Base-by-base conservation (phyloP, 495 filamentous ascomycete genomes). In the Penicillium verhagenii region DNA sequence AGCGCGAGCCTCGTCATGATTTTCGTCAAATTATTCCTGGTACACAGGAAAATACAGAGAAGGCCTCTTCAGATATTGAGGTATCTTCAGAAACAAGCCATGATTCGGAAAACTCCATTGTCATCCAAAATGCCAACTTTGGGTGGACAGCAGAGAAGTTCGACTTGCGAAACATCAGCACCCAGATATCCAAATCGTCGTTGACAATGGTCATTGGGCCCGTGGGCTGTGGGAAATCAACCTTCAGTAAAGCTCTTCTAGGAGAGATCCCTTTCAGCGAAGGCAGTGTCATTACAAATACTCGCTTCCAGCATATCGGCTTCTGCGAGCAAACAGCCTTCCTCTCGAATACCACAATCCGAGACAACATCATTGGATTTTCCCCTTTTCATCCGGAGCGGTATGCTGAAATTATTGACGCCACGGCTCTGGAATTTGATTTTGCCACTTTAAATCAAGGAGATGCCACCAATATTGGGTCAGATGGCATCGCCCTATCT, bases 1-100 rank as follows among this genome's bases (percentile, higher is more conserved):
- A 70, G 46, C 58, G 56, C 14, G 71, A 74, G 42, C 39, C 58
- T 20, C 55, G 64, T 16, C 44, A 57, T n/a, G 72, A 75, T 20
- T 64, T 35, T n/a, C 33, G 33, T n/a, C 33, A n/a, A 35, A 14
- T 35, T 2, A 3, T 13, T 35, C n/a, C n/a, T n/a, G 10, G 11
- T 35, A n/a, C 10, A 14, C 3, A 4, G 31, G 5, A 11, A 16
- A 35, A 14, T 5, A 5, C 14, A n/a, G 31, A 35, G 31, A 16
- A 35, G 1, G n/a, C 11, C 3, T 0, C 6, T n/a, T 1, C 13
- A 6, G 13, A 16, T 1, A 35, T n/a, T n/a, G 14, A 1, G n/a
- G 11, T 14, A 5, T 3, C n/a, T 4, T 4, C 31, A n/a, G 31
- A 35, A 14, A 11, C 31, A 6, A 35, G 31, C 31, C 3, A 4